Percentiles rank a stretch among this genome's conserved stretches.
These are phyloP conservation scores for Penicillium expansum DNA, from an alignment of 2,329 filamentous ascomycete species.

Conservation along the genomic window DNA sequence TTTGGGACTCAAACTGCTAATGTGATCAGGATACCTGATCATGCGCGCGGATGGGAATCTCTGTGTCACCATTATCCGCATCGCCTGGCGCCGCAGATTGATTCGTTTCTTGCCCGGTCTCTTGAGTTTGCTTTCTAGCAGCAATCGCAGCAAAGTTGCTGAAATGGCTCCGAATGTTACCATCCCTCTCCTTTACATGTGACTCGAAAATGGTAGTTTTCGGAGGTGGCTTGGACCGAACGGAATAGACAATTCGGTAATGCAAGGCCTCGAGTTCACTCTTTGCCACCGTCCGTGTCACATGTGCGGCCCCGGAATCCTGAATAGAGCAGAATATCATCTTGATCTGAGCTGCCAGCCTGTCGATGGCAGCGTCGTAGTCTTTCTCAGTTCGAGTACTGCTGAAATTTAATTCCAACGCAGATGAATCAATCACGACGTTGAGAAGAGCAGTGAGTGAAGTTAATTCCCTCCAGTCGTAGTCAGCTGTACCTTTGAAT, in stretches of 20 bases:
- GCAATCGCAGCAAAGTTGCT: not conserved
- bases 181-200: constrained; percentile 13
- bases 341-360: constrained; percentile 60
- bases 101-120: not conserved
- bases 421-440: constrained; percentile 68
- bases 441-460: constrained; percentile 69
- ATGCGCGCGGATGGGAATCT: constrained; percentile 11
- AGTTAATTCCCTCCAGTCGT: constrained; percentile 65
- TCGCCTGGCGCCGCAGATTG: not conserved
- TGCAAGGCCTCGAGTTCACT: constrained; percentile 70
- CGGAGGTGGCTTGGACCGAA: constrained; percentile 62
- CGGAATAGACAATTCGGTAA: constrained; percentile 67
- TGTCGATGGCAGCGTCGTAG: constrained; percentile 72
- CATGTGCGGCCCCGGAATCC: constrained; percentile 69
- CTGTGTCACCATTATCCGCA: not conserved
- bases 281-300: constrained; percentile 74
- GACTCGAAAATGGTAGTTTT: constrained; percentile 47
- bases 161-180: constrained; percentile 15
- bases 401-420: constrained; percentile 31
- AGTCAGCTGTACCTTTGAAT: constrained; percentile 27
- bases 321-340: constrained; percentile 61
- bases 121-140: not conserved
- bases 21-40: not conserved
- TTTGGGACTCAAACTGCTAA: not conserved
- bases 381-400: constrained; percentile 40